These are phyloP conservation scores for Erysimum cheiranthoides DNA, from an alignment of 345 rosid species.

Conservation along the genomic window DNA sequence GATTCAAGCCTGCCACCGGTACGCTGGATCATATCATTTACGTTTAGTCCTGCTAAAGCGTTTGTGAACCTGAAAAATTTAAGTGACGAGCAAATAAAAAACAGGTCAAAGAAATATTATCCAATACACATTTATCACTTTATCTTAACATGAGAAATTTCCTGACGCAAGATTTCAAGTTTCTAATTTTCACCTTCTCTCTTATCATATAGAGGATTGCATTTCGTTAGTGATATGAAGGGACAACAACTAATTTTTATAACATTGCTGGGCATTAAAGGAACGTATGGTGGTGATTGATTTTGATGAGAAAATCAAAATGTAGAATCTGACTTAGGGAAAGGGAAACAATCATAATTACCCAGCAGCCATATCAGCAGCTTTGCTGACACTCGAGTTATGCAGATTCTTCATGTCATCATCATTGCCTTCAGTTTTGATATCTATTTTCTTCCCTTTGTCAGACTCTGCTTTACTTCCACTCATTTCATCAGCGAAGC, in stretches of 20 bases:
- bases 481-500: slow-evolving; percentile 61
- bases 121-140: background rate
- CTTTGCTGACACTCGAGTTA: slow-evolving; percentile 84
- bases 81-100: background rate
- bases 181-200: slow-evolving; percentile 3
- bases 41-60: slow-evolving; percentile 66
- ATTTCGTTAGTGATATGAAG: slow-evolving; percentile 5
- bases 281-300: background rate
- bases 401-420: slow-evolving; percentile 80
- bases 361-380: slow-evolving; percentile 99
- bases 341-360: slow-evolving; percentile 47
- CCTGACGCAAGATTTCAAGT: background rate
- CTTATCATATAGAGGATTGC: slow-evolving; percentile 14
- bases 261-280: background rate
- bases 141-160: background rate
- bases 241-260: slow-evolving; percentile 11
- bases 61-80: slow-evolving; percentile 72
- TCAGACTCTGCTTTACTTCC: slow-evolving; percentile 57
- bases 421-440: slow-evolving; percentile 61
- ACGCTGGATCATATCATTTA: slow-evolving; percentile 78
- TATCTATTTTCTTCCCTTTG: slow-evolving; percentile 90
- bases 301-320: slow-evolving; percentile 8
- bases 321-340: slow-evolving; percentile 13
- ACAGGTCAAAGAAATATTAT: slow-evolving; percentile 1
- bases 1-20: slow-evolving; percentile 88